Percentiles rank a stretch among this genome's conserved stretches.
phyloP scores from a whole-genome alignment of 352 stramenopile species.

The Phytopythium helicoides region DNA sequence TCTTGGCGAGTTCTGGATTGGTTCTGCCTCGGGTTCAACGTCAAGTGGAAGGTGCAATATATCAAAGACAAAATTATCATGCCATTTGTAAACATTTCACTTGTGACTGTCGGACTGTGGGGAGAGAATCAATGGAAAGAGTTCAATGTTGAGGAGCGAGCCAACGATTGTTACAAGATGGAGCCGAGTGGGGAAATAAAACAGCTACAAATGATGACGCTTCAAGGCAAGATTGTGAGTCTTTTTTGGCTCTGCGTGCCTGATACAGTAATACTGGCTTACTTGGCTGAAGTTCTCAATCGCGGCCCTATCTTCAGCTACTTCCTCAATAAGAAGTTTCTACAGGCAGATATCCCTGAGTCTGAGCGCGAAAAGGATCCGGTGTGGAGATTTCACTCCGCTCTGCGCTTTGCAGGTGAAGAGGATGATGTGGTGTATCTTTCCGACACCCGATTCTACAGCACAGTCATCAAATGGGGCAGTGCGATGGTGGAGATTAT shows the following conservation, averaged over 20 bases:
- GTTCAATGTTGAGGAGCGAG: conserved; percentile 57
- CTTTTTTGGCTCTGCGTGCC: conserved; percentile 65
- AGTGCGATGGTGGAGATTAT: conserved; percentile 49
- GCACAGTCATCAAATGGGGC: conserved; percentile 46
- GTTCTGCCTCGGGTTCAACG: conserved; percentile 56
- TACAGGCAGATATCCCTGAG: conserved; percentile 55
- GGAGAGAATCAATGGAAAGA: conserved; percentile 43
- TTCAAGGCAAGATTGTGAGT: conserved; percentile 64
- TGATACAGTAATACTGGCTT: conserved; percentile 40
- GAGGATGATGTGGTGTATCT: conserved; percentile 53
- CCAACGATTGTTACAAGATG: conserved; percentile 54
- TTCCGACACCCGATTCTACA: conserved; percentile 45
- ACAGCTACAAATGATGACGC: conserved; percentile 69
- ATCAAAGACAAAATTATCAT: conserved; percentile 57
- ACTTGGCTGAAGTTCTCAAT: conserved; percentile 54
- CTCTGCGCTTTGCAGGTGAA: conserved; percentile 24
- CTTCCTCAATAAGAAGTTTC: conserved; percentile 56
- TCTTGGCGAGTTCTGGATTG: conserved; percentile 30
- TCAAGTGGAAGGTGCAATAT: conserved; percentile 57
- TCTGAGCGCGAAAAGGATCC: conserved; percentile 50
- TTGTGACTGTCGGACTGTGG: conserved; percentile 51
- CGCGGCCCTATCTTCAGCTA: conserved; percentile 56
- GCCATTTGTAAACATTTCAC: conserved; percentile 41
- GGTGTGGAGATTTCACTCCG: conserved; percentile 40
- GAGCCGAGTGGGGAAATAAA: conserved; percentile 54